A percentile compares a stretch with the other conserved stretches of the same genome.
Conservation (phyloP, 2,329 filamentous ascomycete species). For the Mollisiaceae sp. region DNA sequence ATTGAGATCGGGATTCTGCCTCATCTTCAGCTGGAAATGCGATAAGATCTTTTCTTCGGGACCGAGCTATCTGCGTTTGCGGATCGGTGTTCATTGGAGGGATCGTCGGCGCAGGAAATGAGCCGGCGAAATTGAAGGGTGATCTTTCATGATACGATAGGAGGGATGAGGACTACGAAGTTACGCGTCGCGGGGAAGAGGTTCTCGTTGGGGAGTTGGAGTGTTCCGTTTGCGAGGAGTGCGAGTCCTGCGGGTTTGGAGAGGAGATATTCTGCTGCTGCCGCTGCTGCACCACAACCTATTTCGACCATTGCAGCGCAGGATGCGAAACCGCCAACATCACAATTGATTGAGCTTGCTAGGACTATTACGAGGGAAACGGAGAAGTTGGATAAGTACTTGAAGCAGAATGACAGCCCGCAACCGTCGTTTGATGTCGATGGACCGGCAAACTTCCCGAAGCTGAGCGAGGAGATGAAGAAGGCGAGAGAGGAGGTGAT, state of each 20-base stretch:
- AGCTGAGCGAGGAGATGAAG: constrained; percentile 52
- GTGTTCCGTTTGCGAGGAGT: constrained; percentile 12
- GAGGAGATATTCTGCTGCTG: neutral
- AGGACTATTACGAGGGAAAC: constrained; percentile 54
- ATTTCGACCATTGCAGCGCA: no score
- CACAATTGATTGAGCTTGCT: constrained; percentile 52
- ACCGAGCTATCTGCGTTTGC: neutral
- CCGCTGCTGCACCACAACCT: neutral
- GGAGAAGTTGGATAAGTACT: constrained; percentile 54
- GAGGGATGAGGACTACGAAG: constrained; percentile 20
- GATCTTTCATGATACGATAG: neutral
- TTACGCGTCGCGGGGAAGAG: constrained; percentile 16
- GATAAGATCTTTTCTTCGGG: neutral
- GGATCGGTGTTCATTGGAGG: neutral
- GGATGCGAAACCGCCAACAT: constrained; percentile 16
- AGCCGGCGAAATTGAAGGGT: neutral
- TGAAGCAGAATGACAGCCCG: constrained; percentile 49
- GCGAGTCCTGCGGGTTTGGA: neutral
- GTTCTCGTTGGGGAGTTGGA: constrained; percentile 19
- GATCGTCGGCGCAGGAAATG: constrained; percentile 1
- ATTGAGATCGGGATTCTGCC: neutral
- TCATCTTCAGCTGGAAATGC: neutral
- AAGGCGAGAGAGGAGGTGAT: constrained; percentile 54
- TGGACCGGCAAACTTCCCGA: constrained; percentile 52
- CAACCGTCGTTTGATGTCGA: constrained; percentile 53